Percentiles rank a stretch among this genome's conserved stretches.
Evolutionary conservation across 345 rosid species (phyloP).

Genomic region (Salix viminalis): DNA sequence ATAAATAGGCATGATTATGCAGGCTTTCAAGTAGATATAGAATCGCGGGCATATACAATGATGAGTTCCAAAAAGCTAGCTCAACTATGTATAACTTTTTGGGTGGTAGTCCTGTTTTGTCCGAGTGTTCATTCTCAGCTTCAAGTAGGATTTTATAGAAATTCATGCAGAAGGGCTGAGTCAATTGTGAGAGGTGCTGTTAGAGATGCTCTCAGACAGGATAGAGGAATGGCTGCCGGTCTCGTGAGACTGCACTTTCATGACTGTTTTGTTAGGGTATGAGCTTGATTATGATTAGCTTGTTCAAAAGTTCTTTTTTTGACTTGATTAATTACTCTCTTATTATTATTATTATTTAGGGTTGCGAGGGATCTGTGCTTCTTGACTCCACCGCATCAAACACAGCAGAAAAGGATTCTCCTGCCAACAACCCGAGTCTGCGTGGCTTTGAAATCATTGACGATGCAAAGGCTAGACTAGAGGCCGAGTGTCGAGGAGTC

Average conservation of each 20-base stretch:
- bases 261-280: constrained; percentile 57
- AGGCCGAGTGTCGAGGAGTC: constrained; percentile 38
- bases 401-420: constrained; percentile 51
- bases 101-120: constrained; percentile 7
- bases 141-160: constrained; percentile 38
- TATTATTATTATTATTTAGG: constrained; percentile 15
- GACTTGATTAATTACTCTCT: neutral
- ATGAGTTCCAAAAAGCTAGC: constrained; percentile 9
- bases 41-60: neutral
- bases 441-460: constrained; percentile 53
- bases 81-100: neutral
- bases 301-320: too few relatives aligned
- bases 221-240: constrained; percentile 44
- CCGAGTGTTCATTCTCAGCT: constrained; percentile 32
- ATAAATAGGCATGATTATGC: neutral
- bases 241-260: constrained; percentile 58
- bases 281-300: neutral
- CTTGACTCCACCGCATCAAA: constrained; percentile 42
- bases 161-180: constrained; percentile 38
- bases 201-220: constrained; percentile 22
- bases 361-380: constrained; percentile 57
- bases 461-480: constrained; percentile 38
- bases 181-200: constrained; percentile 41
- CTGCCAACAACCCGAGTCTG: constrained; percentile 38
- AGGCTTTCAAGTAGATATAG: neutral